Conservation (phyloP, 2,329 filamentous ascomycete genomes). For the Fusarium metavorans region DNA sequence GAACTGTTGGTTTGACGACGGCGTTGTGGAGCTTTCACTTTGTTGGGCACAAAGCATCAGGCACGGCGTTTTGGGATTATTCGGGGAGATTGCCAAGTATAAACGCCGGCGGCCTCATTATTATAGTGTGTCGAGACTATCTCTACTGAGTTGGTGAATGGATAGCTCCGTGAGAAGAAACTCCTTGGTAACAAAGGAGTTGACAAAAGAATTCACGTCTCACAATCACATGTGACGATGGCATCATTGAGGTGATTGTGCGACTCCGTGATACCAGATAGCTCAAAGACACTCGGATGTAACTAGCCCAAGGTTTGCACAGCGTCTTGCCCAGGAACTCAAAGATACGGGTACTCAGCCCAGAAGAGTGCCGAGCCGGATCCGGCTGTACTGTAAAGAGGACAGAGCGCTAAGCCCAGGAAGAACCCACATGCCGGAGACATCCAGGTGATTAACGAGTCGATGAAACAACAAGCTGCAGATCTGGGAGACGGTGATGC, state of each 20-base stretch:
- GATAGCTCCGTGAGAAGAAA: slow-evolving; percentile 17
- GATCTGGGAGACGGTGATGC: slow-evolving; percentile 35
- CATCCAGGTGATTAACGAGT: slow-evolving; percentile 5
- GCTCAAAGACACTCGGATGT: not conserved
- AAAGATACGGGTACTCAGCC: slow-evolving; percentile 12
- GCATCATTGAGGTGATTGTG: slow-evolving; percentile 13
- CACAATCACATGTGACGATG: slow-evolving; percentile 7
- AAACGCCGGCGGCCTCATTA: slow-evolving; percentile 16
- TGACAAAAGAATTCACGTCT: slow-evolving; percentile 5
- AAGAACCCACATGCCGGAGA: slow-evolving; percentile 25
- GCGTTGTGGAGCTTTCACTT: slow-evolving; percentile 41
- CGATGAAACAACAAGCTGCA: slow-evolving; percentile 26
- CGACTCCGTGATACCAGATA: not conserved
- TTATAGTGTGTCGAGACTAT: slow-evolving; percentile 5
- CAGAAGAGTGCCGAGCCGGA: slow-evolving; percentile 18
- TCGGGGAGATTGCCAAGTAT: slow-evolving; percentile 23
- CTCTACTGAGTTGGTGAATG: not conserved
- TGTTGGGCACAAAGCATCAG: slow-evolving; percentile 35
- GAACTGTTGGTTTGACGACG: slow-evolving; percentile 27
- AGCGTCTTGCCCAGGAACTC: not conserved
- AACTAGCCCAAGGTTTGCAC: not conserved
- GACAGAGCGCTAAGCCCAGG: not conserved
- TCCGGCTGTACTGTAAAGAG: not conserved
- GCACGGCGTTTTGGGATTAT: slow-evolving; percentile 33
- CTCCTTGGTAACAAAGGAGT: not conserved